Conservation (phyloP, 495 filamentous ascomycete genomes). For the Aspergillus biplanus region DNA sequence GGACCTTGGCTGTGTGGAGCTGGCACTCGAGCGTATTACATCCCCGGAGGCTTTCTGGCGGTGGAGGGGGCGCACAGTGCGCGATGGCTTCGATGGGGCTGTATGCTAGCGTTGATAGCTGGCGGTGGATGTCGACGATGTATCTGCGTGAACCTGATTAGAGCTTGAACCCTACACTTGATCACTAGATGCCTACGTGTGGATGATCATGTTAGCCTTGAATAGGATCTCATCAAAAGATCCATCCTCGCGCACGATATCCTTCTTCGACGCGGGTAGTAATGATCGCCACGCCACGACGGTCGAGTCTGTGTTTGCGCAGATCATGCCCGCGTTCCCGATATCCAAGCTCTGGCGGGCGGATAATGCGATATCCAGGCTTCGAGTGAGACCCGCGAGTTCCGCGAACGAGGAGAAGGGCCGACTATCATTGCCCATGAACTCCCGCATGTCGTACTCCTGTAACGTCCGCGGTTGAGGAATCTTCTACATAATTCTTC, state of each 20-base stretch:
- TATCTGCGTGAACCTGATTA: slow-evolving; percentile 17
- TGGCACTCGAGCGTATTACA: slow-evolving; percentile 19
- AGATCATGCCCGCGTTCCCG: slow-evolving; percentile 15
- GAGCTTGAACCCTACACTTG: neutral
- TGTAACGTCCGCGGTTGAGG: slow-evolving; percentile 19
- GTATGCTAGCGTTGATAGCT: slow-evolving; percentile 22
- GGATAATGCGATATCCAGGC: slow-evolving; percentile 22
- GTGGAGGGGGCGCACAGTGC: slow-evolving; percentile 22
- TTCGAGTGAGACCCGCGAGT: slow-evolving; percentile 22
- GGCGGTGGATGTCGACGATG: slow-evolving; percentile 28
- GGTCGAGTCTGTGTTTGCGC: slow-evolving; percentile 20
- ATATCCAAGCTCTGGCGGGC: slow-evolving; percentile 10
- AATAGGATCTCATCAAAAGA: slow-evolving; percentile 30
- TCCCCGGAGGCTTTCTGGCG: slow-evolving; percentile 15
- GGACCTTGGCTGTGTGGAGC: slow-evolving; percentile 27
- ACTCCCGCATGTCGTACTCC: slow-evolving; percentile 29
- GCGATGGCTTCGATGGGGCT: slow-evolving; percentile 25
- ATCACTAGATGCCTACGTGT: slow-evolving; percentile 13
- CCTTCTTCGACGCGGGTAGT: slow-evolving; percentile 19
- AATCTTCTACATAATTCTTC: slow-evolving; percentile 15
- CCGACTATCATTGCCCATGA: slow-evolving; percentile 17
- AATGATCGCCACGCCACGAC: slow-evolving; percentile 24
- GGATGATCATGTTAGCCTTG: slow-evolving; percentile 29
- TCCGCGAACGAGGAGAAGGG: slow-evolving; percentile 29
- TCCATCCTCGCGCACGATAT: slow-evolving; percentile 22